Conservation (phyloP, 2,329 filamentous ascomycete genomes). For the Aspergillus hiratsukae region DNA sequence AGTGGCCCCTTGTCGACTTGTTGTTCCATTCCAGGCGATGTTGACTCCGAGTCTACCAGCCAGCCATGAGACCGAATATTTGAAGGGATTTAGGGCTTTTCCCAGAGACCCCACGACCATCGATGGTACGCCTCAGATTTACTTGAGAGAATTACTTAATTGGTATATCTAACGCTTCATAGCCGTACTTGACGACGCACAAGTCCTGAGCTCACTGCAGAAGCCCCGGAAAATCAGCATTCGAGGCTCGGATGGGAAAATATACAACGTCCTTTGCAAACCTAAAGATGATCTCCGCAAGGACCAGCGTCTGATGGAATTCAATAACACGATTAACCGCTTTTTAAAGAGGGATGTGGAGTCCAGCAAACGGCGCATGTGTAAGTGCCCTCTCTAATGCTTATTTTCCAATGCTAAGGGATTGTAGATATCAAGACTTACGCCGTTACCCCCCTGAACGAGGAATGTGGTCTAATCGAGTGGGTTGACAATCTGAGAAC, state of each 20-base stretch:
- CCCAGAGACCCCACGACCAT: conserved; percentile 82
- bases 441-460: conserved; percentile 91
- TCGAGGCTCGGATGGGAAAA: conserved; percentile 79
- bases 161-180: conserved; percentile 14
- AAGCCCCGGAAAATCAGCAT: conserved; percentile 87
- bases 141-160: background rate
- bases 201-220: conserved; percentile 85
- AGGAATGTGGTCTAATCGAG: conserved; percentile 96
- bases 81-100: conserved; percentile 76
- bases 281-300: conserved; percentile 97
- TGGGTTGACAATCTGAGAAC: conserved; percentile 97
- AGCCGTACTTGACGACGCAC: conserved; percentile 77
- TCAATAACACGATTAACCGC: conserved; percentile 96
- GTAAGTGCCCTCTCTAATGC: conserved; percentile 28
- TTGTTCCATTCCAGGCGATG: conserved; percentile 82
- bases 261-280: conserved; percentile 90
- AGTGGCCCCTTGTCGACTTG: conserved; percentile 73
- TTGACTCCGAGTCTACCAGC: conserved; percentile 75
- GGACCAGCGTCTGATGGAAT: conserved; percentile 98
- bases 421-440: conserved; percentile 79
- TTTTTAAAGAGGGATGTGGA: conserved; percentile 88
- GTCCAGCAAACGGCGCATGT: conserved; percentile 81
- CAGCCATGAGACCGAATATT: conserved; percentile 63
- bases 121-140: conserved; percentile 35
- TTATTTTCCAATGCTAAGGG: conserved; percentile 7